Evolutionary conservation across 257 asterid genomes (phyloP).

Genomic region (Capsicum rhomboideum): DNA sequence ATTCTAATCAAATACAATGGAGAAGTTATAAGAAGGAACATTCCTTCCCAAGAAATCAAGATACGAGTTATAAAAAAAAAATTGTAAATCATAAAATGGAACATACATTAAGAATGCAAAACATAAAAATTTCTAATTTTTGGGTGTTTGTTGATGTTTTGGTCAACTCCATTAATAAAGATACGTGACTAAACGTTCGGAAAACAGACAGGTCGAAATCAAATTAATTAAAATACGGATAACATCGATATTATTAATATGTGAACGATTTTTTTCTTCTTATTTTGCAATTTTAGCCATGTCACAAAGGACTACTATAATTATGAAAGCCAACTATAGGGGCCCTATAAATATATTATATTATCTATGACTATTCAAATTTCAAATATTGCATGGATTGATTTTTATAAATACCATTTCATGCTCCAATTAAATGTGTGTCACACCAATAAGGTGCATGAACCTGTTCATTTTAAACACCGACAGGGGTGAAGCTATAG

Average conservation of each 20-base stretch:
- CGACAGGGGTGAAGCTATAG: background rate
- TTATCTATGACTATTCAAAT: too few species aligned
- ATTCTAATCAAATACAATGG: too few species aligned
- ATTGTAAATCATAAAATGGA: background rate
- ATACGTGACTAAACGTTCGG: background rate
- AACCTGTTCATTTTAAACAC: background rate
- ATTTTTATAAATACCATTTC: background rate
- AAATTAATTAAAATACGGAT: background rate
- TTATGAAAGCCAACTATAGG: background rate
- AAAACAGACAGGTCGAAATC: background rate
- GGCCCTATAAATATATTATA: background rate
- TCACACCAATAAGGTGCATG: background rate
- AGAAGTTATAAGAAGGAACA: too few species aligned
- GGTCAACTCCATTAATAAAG: background rate
- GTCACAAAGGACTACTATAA: too few species aligned
- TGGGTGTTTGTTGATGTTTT: background rate
- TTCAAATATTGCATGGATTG: background rate
- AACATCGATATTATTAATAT: background rate
- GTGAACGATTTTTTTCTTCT: background rate
- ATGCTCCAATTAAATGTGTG: background rate
- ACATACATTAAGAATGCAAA: background rate
- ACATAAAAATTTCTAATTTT: background rate
- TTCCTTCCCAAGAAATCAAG: too few species aligned
- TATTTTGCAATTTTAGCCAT: background rate
- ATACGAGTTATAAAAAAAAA: too few species aligned